Evolutionary conservation across 75 land plant genomes (phyloP).

Genomic region (Picea sitchensis): DNA sequence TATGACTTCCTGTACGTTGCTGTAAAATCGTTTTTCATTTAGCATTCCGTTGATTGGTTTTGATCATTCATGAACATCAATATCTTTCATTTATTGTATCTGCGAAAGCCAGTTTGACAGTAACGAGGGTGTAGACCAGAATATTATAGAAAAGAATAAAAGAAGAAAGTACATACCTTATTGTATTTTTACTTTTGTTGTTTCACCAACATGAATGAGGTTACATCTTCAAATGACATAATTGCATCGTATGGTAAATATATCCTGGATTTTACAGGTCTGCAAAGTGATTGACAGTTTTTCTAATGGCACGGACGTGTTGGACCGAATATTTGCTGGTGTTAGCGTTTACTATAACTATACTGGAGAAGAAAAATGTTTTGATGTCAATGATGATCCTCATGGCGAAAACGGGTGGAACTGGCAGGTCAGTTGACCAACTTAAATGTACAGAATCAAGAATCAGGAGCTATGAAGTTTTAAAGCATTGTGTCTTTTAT

Average conservation of each 20-base stretch:
- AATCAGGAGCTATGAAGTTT: neutral
- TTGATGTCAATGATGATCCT: slow-evolving; percentile 74
- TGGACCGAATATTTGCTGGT: slow-evolving; percentile 66
- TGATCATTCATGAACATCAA: no score
- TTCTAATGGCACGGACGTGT: slow-evolving; percentile 42
- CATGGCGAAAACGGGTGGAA: slow-evolving; percentile 90
- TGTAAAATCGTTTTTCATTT: neutral
- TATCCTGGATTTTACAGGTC: slow-evolving; percentile 39
- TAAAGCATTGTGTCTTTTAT: neutral
- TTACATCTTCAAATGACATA: neutral
- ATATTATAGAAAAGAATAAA: no score
- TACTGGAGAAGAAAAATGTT: slow-evolving; percentile 71
- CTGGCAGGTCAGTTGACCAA: slow-evolving; percentile 68
- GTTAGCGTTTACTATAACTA: slow-evolving; percentile 86
- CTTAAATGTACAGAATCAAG: neutral
- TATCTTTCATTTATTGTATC: no score
- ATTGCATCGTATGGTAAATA: neutral
- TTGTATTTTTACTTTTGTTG: neutral
- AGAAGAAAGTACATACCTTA: neutral
- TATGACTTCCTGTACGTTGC: neutral
- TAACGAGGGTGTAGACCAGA: neutral
- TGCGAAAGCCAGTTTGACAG: neutral
- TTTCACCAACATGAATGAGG: neutral
- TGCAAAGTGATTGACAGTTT: slow-evolving; percentile 69
- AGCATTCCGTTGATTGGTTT: neutral